phyloP scores from a whole-genome alignment of 2,329 filamentous ascomycete genomes.

The Exophiala aquamarina region DNA sequence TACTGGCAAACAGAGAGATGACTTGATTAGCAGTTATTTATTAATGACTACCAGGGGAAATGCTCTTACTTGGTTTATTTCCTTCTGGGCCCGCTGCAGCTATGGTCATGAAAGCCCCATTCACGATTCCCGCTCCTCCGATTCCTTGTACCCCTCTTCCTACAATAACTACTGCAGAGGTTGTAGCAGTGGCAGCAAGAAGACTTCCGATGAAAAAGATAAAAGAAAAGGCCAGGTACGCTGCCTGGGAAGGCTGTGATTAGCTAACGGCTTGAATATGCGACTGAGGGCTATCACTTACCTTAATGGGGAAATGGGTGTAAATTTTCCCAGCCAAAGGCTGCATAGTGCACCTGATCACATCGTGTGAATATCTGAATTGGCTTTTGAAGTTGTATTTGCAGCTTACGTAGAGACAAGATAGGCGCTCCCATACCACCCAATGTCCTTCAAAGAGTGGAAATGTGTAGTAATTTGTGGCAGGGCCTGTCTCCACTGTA shows the following conservation, averaged over 20 bases:
- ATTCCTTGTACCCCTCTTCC: constrained; percentile 36
- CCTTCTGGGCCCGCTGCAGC: constrained; percentile 33
- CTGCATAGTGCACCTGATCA: constrained; percentile 46
- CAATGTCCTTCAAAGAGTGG: constrained; percentile 35
- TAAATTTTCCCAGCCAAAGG: constrained; percentile 48
- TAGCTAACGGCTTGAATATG: neutral
- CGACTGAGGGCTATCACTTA: neutral
- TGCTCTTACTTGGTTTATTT: constrained; percentile 42
- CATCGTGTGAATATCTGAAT: constrained; percentile 44
- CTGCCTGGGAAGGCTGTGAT: constrained; percentile 2
- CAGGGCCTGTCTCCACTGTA: constrained; percentile 28
- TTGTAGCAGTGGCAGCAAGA: constrained; percentile 33
- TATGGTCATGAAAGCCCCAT: constrained; percentile 47
- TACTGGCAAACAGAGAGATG: no score
- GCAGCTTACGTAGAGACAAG: constrained; percentile 29
- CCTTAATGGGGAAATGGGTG: constrained; percentile 43
- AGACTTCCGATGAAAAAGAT: constrained; percentile 35
- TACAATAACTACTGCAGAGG: constrained; percentile 32
- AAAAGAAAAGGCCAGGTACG: constrained; percentile 32
- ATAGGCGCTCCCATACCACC: constrained; percentile 38
- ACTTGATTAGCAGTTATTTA: no score
- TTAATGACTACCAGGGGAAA: no score
- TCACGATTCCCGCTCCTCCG: constrained; percentile 33
- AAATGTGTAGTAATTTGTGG: constrained; percentile 37
- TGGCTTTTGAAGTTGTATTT: constrained; percentile 48